A percentile compares a stretch with the other conserved stretches of the same genome.
Conservation (phyloP, 371 early-diverging fungal genomes). For the Actinomortierella ambigua region DNA sequence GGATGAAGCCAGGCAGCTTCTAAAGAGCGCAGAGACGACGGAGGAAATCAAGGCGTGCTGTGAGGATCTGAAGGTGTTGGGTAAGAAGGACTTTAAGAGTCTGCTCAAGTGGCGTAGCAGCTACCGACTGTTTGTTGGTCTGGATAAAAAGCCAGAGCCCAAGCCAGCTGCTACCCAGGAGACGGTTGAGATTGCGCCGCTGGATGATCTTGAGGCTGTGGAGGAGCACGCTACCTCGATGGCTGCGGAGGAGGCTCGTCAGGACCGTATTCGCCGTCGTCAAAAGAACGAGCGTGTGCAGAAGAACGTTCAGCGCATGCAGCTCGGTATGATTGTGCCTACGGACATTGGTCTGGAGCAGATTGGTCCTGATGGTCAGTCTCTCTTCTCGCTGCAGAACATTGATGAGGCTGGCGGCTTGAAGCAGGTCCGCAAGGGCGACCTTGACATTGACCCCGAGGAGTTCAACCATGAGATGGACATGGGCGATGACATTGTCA, state of each 20-base stretch:
- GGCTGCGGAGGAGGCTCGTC: slow-evolving; percentile 55
- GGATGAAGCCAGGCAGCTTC: slow-evolving; percentile 61
- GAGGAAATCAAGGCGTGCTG: slow-evolving; percentile 80
- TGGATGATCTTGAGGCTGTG: slow-evolving; percentile 48
- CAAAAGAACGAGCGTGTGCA: slow-evolving; percentile 76
- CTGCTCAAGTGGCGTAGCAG: slow-evolving; percentile 88
- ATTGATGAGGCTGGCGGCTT: slow-evolving; percentile 59
- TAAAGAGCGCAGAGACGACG: slow-evolving; percentile 74
- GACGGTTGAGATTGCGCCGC: slow-evolving; percentile 30
- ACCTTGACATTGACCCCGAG: slow-evolving; percentile 54
- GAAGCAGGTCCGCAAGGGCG: slow-evolving; percentile 55
- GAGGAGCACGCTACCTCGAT: slow-evolving; percentile 53
- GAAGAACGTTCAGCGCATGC: slow-evolving; percentile 85
- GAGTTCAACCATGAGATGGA: slow-evolving; percentile 47
- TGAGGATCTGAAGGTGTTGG: slow-evolving; percentile 91
- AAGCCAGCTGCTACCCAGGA: slow-evolving; percentile 28
- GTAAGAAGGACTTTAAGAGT: slow-evolving; percentile 89
- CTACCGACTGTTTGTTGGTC: slow-evolving; percentile 67
- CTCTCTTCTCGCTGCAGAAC: slow-evolving; percentile 63
- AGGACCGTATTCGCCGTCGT: slow-evolving; percentile 47
- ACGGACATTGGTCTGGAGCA: slow-evolving; percentile 85
- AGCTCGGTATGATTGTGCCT: slow-evolving; percentile 92
- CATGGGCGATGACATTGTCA: slow-evolving; percentile 45
- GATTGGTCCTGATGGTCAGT: slow-evolving; percentile 64
- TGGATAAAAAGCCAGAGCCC: slow-evolving; percentile 43